phyloP scores from a whole-genome alignment of 73 alveolate genomes.

The Tetrahymena borealis region DNA sequence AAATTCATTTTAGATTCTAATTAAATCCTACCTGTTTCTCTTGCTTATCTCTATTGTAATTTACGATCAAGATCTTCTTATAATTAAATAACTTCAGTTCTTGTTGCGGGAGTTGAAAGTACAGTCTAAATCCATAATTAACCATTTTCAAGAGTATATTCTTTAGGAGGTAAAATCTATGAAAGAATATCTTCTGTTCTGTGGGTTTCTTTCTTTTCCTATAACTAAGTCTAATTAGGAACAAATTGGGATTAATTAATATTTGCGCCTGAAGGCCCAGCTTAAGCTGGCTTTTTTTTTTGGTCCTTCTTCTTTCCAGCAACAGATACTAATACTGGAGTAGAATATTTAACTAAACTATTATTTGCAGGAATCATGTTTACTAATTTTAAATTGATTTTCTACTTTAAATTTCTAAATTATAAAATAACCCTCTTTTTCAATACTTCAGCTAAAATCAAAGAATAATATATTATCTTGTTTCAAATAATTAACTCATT shows the following conservation, averaged over 20 bases:
- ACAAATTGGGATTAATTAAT: not conserved
- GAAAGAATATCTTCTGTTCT: constrained; percentile 34
- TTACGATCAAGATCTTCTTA: constrained; percentile 59
- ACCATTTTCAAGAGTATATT: constrained; percentile 63
- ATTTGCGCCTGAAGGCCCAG: not conserved
- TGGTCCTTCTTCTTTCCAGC: constrained; percentile 68
- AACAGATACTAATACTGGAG: constrained; percentile 73
- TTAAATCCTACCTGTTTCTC: constrained; percentile 50
- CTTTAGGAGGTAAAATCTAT: constrained; percentile 67
- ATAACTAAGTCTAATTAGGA: not conserved
- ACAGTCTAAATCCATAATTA: constrained; percentile 70
- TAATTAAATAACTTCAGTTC: constrained; percentile 63
- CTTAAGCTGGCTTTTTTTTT: not conserved
- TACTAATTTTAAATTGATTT: not conserved
- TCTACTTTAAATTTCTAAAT: not conserved
- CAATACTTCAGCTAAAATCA: no score
- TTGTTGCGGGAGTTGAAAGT: constrained; percentile 73
- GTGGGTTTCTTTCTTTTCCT: constrained; percentile 20
- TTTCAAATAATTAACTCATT: not conserved
- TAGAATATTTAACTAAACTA: constrained; percentile 74
- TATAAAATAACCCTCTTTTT: no score
- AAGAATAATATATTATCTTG: no score
- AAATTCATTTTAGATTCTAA: not conserved
- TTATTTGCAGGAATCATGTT: constrained; percentile 30
- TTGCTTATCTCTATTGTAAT: constrained; percentile 50